Percentiles rank a stretch among this genome's conserved stretches.
These are phyloP conservation scores for Dendrobium huoshanense DNA, from an alignment of 106 monocot species.

Conservation along the genomic window DNA sequence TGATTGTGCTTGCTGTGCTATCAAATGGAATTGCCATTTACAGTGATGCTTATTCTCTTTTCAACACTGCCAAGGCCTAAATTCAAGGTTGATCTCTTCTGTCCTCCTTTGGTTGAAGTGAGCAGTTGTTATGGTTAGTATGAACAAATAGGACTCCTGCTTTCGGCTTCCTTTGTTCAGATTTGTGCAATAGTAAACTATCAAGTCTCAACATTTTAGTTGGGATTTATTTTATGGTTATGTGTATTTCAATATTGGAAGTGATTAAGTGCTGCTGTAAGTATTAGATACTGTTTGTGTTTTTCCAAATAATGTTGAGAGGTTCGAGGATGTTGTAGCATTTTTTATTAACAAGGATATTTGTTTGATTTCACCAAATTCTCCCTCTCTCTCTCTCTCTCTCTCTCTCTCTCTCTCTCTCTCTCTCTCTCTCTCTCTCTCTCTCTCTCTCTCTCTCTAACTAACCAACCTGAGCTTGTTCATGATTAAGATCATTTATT, in stretches of 20 bases:
- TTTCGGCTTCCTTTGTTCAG: background rate
- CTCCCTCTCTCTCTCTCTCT: no score
- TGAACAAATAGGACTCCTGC: background rate
- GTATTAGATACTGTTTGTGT: background rate
- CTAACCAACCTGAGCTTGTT: no score
- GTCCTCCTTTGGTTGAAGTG: background rate
- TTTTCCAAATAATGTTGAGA: background rate
- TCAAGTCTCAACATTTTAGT: background rate
- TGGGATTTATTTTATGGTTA: background rate
- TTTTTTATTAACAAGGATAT: background rate
- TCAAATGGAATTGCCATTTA: slow-evolving; percentile 90
- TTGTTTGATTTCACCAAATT: no score
- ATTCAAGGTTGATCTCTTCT: background rate
- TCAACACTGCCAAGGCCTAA: slow-evolving; percentile 32
- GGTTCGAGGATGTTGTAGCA: background rate
- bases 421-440: no score
- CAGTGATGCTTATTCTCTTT: slow-evolving; percentile 64
- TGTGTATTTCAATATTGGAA: background rate
- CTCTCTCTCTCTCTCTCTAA: no score
- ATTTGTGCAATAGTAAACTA: background rate
- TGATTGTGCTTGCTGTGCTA: slow-evolving; percentile 87
- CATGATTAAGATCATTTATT: no score
- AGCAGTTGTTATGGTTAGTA: background rate
- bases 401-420: no score
- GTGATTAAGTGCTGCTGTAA: background rate